Evolutionary conservation across 805 yeast genomes (phyloP).

Genomic region (Schwanniomyces occidentalis): DNA sequence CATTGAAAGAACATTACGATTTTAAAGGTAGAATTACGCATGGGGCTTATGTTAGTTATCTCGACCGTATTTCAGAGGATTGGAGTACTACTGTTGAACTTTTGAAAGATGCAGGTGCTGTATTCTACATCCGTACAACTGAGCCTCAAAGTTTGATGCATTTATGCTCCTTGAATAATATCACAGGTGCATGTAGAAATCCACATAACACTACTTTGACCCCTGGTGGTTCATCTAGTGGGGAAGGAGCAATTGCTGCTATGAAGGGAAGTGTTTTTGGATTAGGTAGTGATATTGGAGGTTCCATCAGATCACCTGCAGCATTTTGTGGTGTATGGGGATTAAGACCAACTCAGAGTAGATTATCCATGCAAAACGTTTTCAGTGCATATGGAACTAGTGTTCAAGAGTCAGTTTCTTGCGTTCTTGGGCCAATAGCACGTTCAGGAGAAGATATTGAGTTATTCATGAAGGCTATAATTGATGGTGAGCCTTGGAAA

Average conservation of each 20-base stretch:
- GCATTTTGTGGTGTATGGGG: constrained; percentile 53
- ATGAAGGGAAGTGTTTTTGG: constrained; percentile 42
- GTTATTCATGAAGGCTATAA: constrained; percentile 47
- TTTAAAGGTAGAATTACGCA: constrained; percentile 55
- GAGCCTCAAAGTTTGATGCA: constrained; percentile 36
- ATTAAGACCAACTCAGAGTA: constrained; percentile 48
- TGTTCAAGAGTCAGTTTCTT: constrained; percentile 21
- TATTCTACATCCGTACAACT: constrained; percentile 29
- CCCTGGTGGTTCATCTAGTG: constrained; percentile 58
- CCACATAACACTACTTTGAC: constrained; percentile 38
- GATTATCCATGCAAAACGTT: constrained; percentile 43
- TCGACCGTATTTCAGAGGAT: constrained; percentile 4
- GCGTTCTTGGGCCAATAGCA: constrained; percentile 44
- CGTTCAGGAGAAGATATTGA: constrained; percentile 36
- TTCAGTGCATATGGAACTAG: background rate
- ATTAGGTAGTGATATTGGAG: constrained; percentile 53
- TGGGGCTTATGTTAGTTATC: constrained; percentile 45
- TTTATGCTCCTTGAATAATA: constrained; percentile 29
- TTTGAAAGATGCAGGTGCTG: constrained; percentile 29
- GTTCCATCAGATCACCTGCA: constrained; percentile 57
- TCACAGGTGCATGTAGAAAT: constrained; percentile 25
- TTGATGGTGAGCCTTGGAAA: constrained; percentile 54
- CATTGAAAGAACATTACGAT: constrained; percentile 65
- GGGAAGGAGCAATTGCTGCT: constrained; percentile 51
- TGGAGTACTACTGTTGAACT: constrained; percentile 8